Evolutionary conservation across 2,329 filamentous ascomycete genomes (phyloP).

Genomic region (Phyllosticta citrichinensis): DNA sequence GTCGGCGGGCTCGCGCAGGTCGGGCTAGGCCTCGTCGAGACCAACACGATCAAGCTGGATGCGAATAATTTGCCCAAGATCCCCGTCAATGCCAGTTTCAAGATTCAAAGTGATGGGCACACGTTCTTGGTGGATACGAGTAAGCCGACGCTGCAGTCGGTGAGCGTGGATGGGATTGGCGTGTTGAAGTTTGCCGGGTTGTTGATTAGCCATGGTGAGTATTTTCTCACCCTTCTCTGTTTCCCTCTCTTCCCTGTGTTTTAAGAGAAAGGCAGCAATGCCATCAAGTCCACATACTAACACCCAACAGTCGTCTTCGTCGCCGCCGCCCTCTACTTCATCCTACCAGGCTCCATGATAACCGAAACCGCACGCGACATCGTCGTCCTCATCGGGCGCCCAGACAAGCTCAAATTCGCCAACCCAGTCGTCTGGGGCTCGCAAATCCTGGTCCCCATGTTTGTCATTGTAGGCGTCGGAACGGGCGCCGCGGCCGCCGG

Average conservation of each 20-base stretch:
- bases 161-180: background rate
- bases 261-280: background rate
- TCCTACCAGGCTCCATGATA: background rate
- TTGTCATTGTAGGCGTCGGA: background rate
- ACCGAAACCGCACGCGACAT: background rate
- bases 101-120: background rate
- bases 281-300: background rate
- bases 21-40: background rate
- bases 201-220: background rate
- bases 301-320: background rate
- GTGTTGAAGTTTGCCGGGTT: background rate
- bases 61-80: background rate
- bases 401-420: background rate
- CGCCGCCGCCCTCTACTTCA: constrained; percentile 1
- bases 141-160: background rate
- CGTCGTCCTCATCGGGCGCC: background rate
- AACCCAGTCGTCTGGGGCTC: background rate
- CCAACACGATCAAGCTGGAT: background rate
- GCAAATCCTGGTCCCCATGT: background rate
- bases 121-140: background rate
- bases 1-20: constrained; percentile 3
- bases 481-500: background rate
- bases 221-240: background rate
- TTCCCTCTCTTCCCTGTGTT: background rate
- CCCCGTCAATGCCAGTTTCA: background rate